phyloP scores from a whole-genome alignment of 345 rosid species.

The Dovyalis caffra region DNA sequence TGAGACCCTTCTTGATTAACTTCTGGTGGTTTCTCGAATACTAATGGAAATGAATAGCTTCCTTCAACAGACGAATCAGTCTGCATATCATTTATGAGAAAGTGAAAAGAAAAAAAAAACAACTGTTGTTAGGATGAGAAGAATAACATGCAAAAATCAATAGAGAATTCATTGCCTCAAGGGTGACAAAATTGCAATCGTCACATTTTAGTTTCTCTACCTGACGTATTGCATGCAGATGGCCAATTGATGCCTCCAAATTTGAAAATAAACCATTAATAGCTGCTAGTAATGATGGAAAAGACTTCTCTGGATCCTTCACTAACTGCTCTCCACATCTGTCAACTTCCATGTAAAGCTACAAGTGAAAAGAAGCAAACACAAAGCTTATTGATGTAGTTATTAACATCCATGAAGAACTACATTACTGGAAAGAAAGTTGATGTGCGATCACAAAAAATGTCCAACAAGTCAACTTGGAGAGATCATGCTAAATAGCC shows the following conservation, averaged over 20 bases:
- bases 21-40: conserved; percentile 63
- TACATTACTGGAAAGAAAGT: background rate
- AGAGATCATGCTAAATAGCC: background rate
- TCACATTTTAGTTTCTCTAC: conserved; percentile 27
- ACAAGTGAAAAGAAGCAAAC: conserved; percentile 17
- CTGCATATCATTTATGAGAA: conserved; percentile 36
- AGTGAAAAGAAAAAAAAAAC: background rate
- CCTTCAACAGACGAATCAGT: conserved; percentile 60
- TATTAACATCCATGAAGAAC: background rate
- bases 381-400: background rate
- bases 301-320: conserved; percentile 59
- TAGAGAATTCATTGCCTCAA: background rate
- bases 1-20: conserved; percentile 61
- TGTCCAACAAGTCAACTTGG: background rate
- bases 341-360: conserved; percentile 79
- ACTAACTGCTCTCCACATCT: conserved; percentile 64
- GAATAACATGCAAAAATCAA: background rate
- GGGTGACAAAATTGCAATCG: background rate
- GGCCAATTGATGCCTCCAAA: conserved; percentile 67
- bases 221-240: conserved; percentile 58
- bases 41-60: conserved; percentile 55
- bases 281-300: conserved; percentile 49
- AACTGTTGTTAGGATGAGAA: background rate
- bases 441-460: background rate
- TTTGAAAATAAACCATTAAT: conserved; percentile 54